These are phyloP conservation scores for Aspergillus quadricinctus DNA, from an alignment of 2,329 filamentous ascomycete genomes.

Conservation along the genomic window DNA sequence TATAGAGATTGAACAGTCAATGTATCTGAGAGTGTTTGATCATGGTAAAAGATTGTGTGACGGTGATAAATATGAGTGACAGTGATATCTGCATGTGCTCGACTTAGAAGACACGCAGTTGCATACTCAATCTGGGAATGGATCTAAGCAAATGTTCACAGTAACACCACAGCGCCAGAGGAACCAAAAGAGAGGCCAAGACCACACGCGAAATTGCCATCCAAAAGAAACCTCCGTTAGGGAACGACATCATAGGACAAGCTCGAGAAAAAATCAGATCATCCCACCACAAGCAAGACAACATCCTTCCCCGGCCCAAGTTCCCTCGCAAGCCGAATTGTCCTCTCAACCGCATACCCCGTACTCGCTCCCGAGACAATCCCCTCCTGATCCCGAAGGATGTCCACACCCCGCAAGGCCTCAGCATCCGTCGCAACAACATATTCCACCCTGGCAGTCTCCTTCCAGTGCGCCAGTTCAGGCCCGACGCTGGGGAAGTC, in stretches of 20 bases:
- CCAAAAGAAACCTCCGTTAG: background rate
- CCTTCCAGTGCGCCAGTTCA: conserved; percentile 86
- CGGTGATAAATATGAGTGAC: too few species aligned
- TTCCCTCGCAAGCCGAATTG: conserved; percentile 79
- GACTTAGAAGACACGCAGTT: too few species aligned
- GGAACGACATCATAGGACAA: background rate
- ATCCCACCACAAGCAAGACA: conserved; percentile 54
- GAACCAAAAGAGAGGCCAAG: background rate
- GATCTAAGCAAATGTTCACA: background rate
- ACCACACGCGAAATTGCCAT: background rate
- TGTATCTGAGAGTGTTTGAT: background rate
- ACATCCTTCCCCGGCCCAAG: conserved; percentile 81
- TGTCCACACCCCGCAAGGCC: conserved; percentile 76
- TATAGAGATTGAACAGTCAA: background rate
- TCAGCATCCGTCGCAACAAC: conserved; percentile 85
- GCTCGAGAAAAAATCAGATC: background rate
- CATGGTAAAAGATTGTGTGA: too few species aligned
- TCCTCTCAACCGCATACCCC: conserved; percentile 82
- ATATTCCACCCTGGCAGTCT: conserved; percentile 75
- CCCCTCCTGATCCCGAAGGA: conserved; percentile 80
- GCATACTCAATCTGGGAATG: background rate
- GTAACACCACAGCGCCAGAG: background rate
- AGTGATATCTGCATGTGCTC: too few species aligned
- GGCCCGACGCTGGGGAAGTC: conserved; percentile 95
- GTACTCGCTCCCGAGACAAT: conserved; percentile 94